Conservation (phyloP, 495 filamentous ascomycete species). For the Tricharina praecox region DNA sequence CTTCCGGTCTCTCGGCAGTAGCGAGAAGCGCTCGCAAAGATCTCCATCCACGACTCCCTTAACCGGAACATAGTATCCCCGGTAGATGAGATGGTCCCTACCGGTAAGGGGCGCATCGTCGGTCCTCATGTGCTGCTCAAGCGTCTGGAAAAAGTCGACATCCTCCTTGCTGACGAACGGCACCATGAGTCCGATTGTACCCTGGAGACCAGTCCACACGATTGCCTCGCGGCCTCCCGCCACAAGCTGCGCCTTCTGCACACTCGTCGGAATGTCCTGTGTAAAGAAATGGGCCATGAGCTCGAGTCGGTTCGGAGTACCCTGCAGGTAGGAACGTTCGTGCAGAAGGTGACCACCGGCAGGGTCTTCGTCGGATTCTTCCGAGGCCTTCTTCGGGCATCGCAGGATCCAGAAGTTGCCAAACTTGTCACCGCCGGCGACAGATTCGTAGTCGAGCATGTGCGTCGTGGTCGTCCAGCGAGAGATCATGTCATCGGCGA, state of each 20-base stretch:
- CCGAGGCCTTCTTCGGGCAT: conserved; percentile 68
- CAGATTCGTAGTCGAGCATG: conserved; percentile 96
- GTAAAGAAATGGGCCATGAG: conserved; percentile 75
- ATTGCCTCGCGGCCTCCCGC: conserved; percentile 82
- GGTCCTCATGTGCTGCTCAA: conserved; percentile 68
- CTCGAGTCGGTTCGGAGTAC: conserved; percentile 65
- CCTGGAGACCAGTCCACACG: conserved; percentile 85
- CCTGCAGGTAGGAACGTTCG: conserved; percentile 73
- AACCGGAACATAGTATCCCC: conserved; percentile 90
- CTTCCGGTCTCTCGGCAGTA: conserved; percentile 71
- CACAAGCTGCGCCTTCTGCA: conserved; percentile 78
- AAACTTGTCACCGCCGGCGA: conserved; percentile 92
- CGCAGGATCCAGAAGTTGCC: conserved; percentile 89
- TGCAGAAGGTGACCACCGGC: conserved; percentile 78
- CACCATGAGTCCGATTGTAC: conserved; percentile 79
- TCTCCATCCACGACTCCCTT: conserved; percentile 98
- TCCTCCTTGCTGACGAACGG: conserved; percentile 83
- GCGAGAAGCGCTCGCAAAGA: conserved; percentile 76
- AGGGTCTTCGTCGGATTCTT: conserved; percentile 81
- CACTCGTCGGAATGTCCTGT: conserved; percentile 78
- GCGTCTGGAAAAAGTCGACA: conserved; percentile 88
- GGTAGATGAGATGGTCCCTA: conserved; percentile 84
- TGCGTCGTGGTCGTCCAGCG: conserved; percentile 74
- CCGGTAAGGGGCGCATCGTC: conserved; percentile 79
- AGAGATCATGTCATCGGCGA: conserved; percentile 72